Conservation (phyloP, 2,329 filamentous ascomycete species). For the Colletotrichum gigasporum region DNA sequence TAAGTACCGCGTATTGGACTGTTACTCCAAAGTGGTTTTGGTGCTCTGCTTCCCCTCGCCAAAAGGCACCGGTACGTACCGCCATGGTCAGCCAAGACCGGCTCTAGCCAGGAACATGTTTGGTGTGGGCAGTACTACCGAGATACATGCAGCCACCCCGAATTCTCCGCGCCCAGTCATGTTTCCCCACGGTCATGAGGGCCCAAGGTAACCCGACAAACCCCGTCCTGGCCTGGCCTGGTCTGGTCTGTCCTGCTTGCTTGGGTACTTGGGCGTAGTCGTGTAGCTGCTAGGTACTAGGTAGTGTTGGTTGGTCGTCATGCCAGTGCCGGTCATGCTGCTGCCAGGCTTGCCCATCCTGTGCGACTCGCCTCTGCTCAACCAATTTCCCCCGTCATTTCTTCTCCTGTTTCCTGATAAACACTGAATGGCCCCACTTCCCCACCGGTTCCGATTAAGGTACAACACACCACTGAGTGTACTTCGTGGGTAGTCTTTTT, state of each 20-base stretch:
- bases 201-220: too few species aligned
- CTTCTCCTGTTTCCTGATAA: slow-evolving; percentile 4
- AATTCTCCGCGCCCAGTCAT: slow-evolving; percentile 1
- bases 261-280: too few species aligned
- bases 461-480: too few species aligned
- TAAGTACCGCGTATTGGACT: too few species aligned
- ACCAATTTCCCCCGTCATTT: slow-evolving; percentile 1
- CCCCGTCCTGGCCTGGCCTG: too few species aligned
- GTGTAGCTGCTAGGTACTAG: too few species aligned
- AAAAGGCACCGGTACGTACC: too few species aligned
- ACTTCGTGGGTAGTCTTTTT: too few species aligned
- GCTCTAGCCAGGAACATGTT: not conserved
- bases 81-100: not conserved
- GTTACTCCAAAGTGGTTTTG: too few species aligned
- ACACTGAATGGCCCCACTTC: slow-evolving; percentile 8
- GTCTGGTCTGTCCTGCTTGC: not conserved
- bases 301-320: too few species aligned
- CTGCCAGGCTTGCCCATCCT: not conserved
- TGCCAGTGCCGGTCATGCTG: not conserved
- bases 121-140: slow-evolving; percentile 7
- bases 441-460: slow-evolving; percentile 26
- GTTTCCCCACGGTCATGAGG: not conserved
- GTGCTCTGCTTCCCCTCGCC: too few species aligned
- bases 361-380: too few species aligned
- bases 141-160: slow-evolving; percentile 22